Conservation (phyloP, 768 basidiomycete genomes). For the Agrocybe pediades region DNA sequence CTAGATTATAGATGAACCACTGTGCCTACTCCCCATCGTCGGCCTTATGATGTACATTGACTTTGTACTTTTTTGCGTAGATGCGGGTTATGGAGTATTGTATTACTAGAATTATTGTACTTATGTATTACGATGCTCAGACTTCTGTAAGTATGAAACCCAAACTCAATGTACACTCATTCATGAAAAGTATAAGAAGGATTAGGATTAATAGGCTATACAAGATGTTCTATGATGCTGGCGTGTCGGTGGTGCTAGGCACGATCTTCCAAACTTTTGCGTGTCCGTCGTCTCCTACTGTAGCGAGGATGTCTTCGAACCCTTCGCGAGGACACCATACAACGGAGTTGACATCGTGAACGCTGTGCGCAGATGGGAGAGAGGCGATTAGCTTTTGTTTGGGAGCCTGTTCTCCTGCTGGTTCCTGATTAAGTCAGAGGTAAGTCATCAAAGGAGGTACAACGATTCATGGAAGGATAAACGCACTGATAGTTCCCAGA, state of each 20-base stretch:
- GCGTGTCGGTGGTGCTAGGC: background rate
- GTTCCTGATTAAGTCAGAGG: constrained; percentile 33
- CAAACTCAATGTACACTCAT: too few relatives aligned
- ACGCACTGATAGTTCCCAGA: constrained; percentile 77
- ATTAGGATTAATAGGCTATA: background rate
- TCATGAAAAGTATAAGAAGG: too few relatives aligned
- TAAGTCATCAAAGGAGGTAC: too few relatives aligned
- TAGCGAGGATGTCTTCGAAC: constrained; percentile 69
- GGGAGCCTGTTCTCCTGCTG: constrained; percentile 13
- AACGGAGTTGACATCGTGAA: constrained; percentile 84
- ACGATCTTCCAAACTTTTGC: constrained; percentile 73
- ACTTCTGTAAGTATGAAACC: too few relatives aligned
- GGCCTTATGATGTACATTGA: too few relatives aligned
- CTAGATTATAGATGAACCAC: background rate
- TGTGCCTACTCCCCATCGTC: too few relatives aligned
- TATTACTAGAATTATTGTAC: background rate
- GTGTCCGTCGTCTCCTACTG: constrained; percentile 83
- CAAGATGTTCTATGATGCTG: background rate
- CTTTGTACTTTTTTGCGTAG: too few relatives aligned
- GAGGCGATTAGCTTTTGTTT: constrained; percentile 54
- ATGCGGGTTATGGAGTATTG: too few relatives aligned
- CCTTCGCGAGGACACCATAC: constrained; percentile 79
- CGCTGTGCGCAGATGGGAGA: constrained; percentile 70
- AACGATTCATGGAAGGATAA: too few relatives aligned
- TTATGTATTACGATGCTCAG: background rate